These are phyloP conservation scores for Sugiyamaella smithiae DNA, from an alignment of 805 yeast species.

Conservation along the genomic window DNA sequence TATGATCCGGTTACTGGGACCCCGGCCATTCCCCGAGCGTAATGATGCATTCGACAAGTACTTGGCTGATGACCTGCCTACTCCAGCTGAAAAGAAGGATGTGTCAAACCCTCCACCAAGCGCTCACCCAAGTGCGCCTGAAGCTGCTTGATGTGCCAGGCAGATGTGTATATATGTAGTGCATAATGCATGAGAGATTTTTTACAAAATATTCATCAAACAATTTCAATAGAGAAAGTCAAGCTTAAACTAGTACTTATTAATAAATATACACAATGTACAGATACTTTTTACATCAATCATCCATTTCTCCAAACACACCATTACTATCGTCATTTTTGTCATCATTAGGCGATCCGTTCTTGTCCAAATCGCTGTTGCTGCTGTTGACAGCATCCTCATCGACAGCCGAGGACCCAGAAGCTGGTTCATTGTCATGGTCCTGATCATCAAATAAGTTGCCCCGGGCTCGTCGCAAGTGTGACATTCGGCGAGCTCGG, in stretches of 20 bases:
- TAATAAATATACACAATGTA: constrained; percentile 10
- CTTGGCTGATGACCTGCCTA: constrained; percentile 34
- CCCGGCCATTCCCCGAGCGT: constrained; percentile 72
- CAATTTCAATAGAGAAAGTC: background rate
- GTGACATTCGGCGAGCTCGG: constrained; percentile 23
- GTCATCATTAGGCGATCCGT: constrained; percentile 14
- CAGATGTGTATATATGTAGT: constrained; percentile 6
- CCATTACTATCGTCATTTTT: constrained; percentile 31
- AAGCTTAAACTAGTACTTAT: background rate
- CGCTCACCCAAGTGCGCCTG: constrained; percentile 4
- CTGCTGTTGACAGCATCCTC: constrained; percentile 9
- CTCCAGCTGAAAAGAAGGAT: background rate
- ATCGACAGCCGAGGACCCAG: constrained; percentile 6
- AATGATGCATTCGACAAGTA: constrained; percentile 91
- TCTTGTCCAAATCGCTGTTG: constrained; percentile 7
- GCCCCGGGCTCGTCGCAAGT: constrained; percentile 18
- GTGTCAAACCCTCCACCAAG: constrained; percentile 2
- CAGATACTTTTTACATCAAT: constrained; percentile 16
- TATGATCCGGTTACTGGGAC: constrained; percentile 72
- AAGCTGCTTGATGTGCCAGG: constrained; percentile 3
- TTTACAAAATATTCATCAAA: background rate
- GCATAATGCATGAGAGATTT: background rate
- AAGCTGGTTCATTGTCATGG: background rate
- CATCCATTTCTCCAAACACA: constrained; percentile 41
- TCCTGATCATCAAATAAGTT: constrained; percentile 10